Conservation (phyloP, 768 basidiomycete species). For the Rhizopogon salebrosus region DNA sequence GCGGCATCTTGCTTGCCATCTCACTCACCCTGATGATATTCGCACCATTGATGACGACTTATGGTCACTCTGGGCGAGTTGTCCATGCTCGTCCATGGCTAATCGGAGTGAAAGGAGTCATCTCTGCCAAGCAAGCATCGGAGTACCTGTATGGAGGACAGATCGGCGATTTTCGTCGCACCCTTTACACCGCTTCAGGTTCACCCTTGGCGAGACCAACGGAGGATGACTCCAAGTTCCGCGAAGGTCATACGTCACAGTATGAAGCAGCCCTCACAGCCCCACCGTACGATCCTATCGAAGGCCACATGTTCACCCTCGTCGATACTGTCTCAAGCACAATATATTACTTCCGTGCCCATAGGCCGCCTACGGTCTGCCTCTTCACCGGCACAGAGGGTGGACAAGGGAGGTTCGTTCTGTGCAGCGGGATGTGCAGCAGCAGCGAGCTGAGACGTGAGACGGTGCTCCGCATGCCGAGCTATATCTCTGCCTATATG, state of each 20-base stretch:
- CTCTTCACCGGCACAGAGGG: slow-evolving; percentile 15
- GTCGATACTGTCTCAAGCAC: slow-evolving; percentile 17
- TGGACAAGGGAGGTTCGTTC: slow-evolving; percentile 16
- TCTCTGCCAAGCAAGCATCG: slow-evolving; percentile 18
- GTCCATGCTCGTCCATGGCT: slow-evolving; percentile 16
- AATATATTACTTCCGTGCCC: slow-evolving; percentile 20
- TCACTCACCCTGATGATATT: slow-evolving; percentile 9
- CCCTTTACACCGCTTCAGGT: slow-evolving; percentile 15
- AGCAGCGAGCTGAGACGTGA: slow-evolving; percentile 20
- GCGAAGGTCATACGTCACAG: slow-evolving; percentile 14
- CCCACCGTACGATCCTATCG: background rate
- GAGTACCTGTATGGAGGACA: slow-evolving; percentile 10
- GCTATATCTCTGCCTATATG: slow-evolving; percentile 14
- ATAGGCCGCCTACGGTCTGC: slow-evolving; percentile 18
- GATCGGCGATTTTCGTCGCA: background rate
- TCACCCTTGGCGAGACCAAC: slow-evolving; percentile 4
- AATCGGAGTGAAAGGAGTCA: slow-evolving; percentile 18
- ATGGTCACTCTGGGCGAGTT: slow-evolving; percentile 14
- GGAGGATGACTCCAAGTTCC: slow-evolving; percentile 4
- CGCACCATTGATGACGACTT: slow-evolving; percentile 8
- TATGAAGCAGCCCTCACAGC: background rate
- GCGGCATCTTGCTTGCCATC: background rate
- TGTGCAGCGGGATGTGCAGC: slow-evolving; percentile 17
- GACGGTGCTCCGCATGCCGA: slow-evolving; percentile 20
- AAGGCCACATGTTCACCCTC: slow-evolving; percentile 16